Percentiles rank a stretch among this genome's conserved stretches.
phyloP scores from a whole-genome alignment of 192 early-diverging fungal species.

The Neocallimastix lanati region DNA sequence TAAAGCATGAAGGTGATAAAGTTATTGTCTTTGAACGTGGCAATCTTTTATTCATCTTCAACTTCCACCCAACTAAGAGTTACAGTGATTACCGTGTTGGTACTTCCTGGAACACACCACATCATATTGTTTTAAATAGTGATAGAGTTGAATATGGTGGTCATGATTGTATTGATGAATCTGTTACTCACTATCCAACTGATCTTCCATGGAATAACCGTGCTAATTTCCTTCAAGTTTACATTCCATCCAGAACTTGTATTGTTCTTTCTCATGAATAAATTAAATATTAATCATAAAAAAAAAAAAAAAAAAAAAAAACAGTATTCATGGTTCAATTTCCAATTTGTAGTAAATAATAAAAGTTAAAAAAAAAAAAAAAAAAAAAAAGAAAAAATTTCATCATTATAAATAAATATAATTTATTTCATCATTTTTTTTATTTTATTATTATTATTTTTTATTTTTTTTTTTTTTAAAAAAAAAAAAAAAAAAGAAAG shows the following conservation, averaged over 20 bases:
- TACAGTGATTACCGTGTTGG: conserved; percentile 80
- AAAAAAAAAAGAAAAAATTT: too few relatives aligned
- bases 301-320: too few relatives aligned
- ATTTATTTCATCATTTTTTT: too few relatives aligned
- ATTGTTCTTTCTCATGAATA: conserved; percentile 32
- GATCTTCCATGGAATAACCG: conserved; percentile 51
- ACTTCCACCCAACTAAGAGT: conserved; percentile 72
- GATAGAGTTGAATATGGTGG: conserved; percentile 64
- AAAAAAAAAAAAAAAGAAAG: too few relatives aligned
- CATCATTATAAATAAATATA: too few relatives aligned
- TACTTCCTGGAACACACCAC: conserved; percentile 29
- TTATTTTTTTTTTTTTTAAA: too few relatives aligned
- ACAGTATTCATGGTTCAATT: too few relatives aligned
- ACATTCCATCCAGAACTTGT: conserved; percentile 55
- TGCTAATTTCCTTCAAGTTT: conserved; percentile 59
- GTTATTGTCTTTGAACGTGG: conserved; percentile 83
- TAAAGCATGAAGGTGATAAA: conserved; percentile 85
- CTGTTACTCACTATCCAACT: conserved; percentile 42
- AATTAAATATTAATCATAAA: background rate
- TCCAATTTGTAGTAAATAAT: too few relatives aligned
- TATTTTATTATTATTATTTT: too few relatives aligned
- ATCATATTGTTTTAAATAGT: conserved; percentile 58
- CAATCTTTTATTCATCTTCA: conserved; percentile 78
- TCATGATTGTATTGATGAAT: conserved; percentile 50
- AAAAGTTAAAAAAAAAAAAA: too few relatives aligned